Base-by-base conservation (phyloP, 768 basidiomycete genomes). In the Trametes sanguinea region DNA sequence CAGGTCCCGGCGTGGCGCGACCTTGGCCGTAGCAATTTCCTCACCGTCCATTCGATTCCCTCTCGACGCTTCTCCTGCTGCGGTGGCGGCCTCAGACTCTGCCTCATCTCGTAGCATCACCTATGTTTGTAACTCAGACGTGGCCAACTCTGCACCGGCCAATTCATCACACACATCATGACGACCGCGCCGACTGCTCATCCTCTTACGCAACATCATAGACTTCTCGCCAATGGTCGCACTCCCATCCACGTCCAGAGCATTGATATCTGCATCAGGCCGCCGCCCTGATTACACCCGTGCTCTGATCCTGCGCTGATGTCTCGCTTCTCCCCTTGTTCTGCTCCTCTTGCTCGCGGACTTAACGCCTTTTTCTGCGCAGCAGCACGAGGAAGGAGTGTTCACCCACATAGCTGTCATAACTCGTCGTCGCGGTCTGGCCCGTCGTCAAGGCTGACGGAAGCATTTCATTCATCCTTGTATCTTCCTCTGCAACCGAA, bases 301-400 rank as follows among this genome's bases (percentile, higher is more conserved):
- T 54, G 59, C 52, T 61, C 60, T 48, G 60, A 61, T 61, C 53
- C 59, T 29, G 6, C 47, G 29, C 37, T 55, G 60, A 61, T 61
- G 46, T 43, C 45, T 40, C 40, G 44, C 40, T 39, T 14, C 44
- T 10, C 44, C 37, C 52, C 39, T 40, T 37, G 46, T 43, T 9
- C 30, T 37, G 6, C 17, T 35, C 17, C 39, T 14, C 17, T 13
- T 37, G 13, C 32, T 16, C 59, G 50, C 48, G 57, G 57, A 58
- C 58, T 29, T 37, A 60, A 32, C 30, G 14, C 35, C 5, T 2
- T 43, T 16, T 6, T 43, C 8, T 14, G 14, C 10, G 42, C n/a
- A 16, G 14, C 42, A 5, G 42, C 9, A 14, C 10, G 5, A 43
- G 42, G 42, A 4, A 13, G 42, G 9, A 8, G 5, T 16, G 14